phyloP scores from a whole-genome alignment of 2,329 filamentous ascomycete species.

The Aspergillus pseudotamarii region DNA sequence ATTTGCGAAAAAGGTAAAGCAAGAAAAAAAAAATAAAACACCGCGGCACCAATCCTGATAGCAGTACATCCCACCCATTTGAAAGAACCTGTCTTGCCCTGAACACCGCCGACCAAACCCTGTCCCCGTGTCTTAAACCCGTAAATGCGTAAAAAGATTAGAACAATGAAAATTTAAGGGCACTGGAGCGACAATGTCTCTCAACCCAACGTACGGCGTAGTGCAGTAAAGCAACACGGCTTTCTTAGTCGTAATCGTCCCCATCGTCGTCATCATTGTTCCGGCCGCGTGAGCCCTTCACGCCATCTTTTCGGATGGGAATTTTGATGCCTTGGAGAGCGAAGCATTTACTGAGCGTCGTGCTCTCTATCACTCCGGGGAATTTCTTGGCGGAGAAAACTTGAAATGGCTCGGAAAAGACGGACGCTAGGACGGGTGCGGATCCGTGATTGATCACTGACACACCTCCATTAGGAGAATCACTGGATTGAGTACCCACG shows the following conservation, averaged over 20 bases:
- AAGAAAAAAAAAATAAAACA: constrained; percentile 15
- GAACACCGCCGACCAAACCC: constrained; percentile 34
- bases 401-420: constrained; percentile 86
- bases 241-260: constrained; percentile 34
- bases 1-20: constrained; percentile 5
- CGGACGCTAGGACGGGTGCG: constrained; percentile 79
- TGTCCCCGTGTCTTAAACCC: constrained; percentile 22
- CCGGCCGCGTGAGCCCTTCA: constrained; percentile 44
- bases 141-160: constrained; percentile 19
- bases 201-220: not conserved
- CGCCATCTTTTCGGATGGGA: constrained; percentile 86
- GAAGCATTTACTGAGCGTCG: constrained; percentile 86
- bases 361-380: constrained; percentile 94
- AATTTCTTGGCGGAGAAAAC: constrained; percentile 99
- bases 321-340: constrained; percentile 95
- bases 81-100: constrained; percentile 19
- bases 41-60: constrained; percentile 32
- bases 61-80: constrained; percentile 28
- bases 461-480: constrained; percentile 42
- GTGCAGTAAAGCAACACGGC: constrained; percentile 3
- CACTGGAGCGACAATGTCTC: not conserved
- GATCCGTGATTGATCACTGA: constrained; percentile 70
- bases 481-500: constrained; percentile 60
- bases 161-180: not conserved
- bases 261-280: constrained; percentile 38